These are phyloP conservation scores for Termitomyces heimii DNA, from an alignment of 768 basidiomycete genomes.

Conservation along the genomic window DNA sequence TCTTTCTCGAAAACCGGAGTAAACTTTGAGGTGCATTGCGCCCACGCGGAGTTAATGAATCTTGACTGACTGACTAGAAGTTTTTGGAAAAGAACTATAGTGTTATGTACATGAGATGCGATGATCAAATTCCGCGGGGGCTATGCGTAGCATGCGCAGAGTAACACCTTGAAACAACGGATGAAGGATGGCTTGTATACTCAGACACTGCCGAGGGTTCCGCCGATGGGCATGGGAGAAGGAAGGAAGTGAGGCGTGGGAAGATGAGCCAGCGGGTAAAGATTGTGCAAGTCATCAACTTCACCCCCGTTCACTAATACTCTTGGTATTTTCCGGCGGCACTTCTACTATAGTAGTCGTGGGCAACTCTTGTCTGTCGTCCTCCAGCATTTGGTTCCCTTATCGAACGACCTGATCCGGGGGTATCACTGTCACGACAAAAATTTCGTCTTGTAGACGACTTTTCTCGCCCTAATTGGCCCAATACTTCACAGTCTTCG, in stretches of 20 bases:
- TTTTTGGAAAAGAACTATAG: background rate
- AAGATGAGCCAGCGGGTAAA: conserved; percentile 26
- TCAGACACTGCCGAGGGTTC: conserved; percentile 15
- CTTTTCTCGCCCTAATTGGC: conserved; percentile 26
- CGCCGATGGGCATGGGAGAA: conserved; percentile 21
- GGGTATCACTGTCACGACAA: conserved; percentile 15
- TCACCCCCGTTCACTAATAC: conserved; percentile 37
- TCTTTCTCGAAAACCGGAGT: conserved; percentile 6
- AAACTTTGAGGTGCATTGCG: background rate
- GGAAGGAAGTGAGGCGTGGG: conserved; percentile 25
- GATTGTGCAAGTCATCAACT: conserved; percentile 24
- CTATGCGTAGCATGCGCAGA: background rate
- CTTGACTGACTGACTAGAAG: background rate
- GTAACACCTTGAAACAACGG: background rate
- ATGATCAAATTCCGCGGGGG: background rate
- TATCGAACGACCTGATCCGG: conserved; percentile 17
- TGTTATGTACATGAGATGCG: conserved; percentile 5
- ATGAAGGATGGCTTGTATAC: background rate
- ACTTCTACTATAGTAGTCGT: conserved; percentile 47
- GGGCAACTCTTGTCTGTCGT: conserved; percentile 36
- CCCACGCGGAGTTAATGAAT: conserved; percentile 6
- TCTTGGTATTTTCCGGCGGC: conserved; percentile 48
- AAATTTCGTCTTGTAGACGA: conserved; percentile 17
- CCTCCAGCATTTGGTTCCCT: conserved; percentile 17
- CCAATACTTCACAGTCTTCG: conserved; percentile 19